Percentiles rank a stretch among this genome's conserved stretches.
Evolutionary conservation across 305 asterid species (phyloP).

Genomic region (Striga hermonthica): DNA sequence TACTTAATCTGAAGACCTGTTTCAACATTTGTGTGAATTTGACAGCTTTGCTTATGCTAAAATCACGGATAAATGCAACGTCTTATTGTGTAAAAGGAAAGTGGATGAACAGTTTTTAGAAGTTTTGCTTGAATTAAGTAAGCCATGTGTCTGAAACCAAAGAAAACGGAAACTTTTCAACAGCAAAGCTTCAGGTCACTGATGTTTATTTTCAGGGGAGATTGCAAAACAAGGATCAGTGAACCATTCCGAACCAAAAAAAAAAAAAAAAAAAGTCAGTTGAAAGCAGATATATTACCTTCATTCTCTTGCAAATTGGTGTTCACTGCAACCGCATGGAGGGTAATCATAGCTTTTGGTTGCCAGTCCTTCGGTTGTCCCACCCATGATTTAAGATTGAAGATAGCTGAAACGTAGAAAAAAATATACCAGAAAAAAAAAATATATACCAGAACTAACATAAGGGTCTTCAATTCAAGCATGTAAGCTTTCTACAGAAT

Average conservation of each 20-base stretch:
- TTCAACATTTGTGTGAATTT: constrained; percentile 26
- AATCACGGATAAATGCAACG: neutral
- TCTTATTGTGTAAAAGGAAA: neutral
- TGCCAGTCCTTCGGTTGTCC: constrained; percentile 77
- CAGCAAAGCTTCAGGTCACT: neutral
- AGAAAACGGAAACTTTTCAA: neutral
- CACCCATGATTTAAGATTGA: constrained; percentile 82
- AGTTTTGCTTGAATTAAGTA: neutral
- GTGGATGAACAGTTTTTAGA: neutral
- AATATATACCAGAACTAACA: constrained; percentile 4
- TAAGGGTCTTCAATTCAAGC: constrained; percentile 17
- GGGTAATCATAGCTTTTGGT: constrained; percentile 75
- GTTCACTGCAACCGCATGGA: constrained; percentile 79
- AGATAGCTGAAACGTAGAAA: constrained; percentile 50
- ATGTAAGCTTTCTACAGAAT: neutral
- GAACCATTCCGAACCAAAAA: no score
- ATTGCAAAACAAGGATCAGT: no score
- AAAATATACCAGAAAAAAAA: constrained; percentile 7
- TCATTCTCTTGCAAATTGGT: constrained; percentile 87
- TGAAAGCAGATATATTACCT: constrained; percentile 42
- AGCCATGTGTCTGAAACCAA: constrained; percentile 9
- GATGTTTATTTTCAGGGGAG: neutral
- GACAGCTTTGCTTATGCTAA: constrained; percentile 8
- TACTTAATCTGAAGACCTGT: constrained; percentile 80
- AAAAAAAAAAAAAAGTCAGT: neutral